These are phyloP conservation scores for Takashimella tepidaria DNA, from an alignment of 1,284 basidiomycete species.

Conservation along the genomic window DNA sequence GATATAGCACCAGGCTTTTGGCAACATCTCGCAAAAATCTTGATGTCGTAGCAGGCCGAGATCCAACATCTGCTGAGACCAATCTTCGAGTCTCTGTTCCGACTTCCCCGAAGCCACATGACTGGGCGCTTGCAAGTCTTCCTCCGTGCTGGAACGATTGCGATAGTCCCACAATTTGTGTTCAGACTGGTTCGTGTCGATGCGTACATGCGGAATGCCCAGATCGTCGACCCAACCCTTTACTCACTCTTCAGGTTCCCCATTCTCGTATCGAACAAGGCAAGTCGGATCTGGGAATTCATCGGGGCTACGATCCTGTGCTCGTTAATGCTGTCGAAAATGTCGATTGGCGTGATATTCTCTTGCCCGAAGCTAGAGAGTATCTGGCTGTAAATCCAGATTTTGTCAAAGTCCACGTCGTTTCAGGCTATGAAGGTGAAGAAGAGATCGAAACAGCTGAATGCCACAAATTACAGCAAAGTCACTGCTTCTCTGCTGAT, in stretches of 20 bases:
- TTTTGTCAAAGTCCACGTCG: conserved; percentile 45
- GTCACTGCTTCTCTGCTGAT: conserved; percentile 48
- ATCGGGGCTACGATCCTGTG: conserved; percentile 21
- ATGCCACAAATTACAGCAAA: conserved; percentile 38
- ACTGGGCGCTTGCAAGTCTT: conserved; percentile 41
- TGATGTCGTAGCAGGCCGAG: background rate
- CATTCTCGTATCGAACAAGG: background rate
- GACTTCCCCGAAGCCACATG: conserved; percentile 17
- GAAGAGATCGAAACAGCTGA: conserved; percentile 32
- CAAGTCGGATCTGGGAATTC: conserved; percentile 22
- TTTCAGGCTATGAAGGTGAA: conserved; percentile 33
- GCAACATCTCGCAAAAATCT: conserved; percentile 5
- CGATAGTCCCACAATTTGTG: conserved; percentile 41
- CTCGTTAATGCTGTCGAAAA: conserved; percentile 26
- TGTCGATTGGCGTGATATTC: conserved; percentile 39
- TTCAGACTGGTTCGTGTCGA: conserved; percentile 46
- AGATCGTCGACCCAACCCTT: conserved; percentile 30
- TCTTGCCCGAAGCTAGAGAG: conserved; percentile 39
- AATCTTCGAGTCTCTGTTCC: conserved; percentile 2
- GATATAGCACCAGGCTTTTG: background rate
- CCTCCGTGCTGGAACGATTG: conserved; percentile 48
- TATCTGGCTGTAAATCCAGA: conserved; percentile 32
- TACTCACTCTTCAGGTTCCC: conserved; percentile 22
- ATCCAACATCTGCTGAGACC: conserved; percentile 7
- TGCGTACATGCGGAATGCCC: conserved; percentile 46